phyloP scores from a whole-genome alignment of 2,329 filamentous ascomycete species.

The Chrysosphaeria jannelii region DNA sequence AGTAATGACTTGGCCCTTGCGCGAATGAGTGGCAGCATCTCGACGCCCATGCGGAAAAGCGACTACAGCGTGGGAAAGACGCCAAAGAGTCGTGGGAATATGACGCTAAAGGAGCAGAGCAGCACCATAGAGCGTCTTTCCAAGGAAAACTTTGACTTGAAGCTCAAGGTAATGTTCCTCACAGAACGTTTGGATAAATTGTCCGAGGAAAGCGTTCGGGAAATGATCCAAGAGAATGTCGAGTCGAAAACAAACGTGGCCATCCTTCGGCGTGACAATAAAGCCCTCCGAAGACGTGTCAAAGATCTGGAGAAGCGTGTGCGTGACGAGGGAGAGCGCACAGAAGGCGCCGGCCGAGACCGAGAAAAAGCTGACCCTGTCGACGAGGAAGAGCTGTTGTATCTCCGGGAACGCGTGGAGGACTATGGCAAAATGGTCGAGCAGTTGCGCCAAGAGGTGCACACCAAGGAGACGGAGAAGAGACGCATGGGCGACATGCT shows the following conservation, averaged over 20 bases:
- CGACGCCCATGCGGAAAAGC: conserved; percentile 22
- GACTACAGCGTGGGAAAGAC: conserved; percentile 15
- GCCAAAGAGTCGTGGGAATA: conserved; percentile 18
- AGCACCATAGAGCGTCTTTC: conserved; percentile 87
- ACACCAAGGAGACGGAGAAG: conserved; percentile 61
- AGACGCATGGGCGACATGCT: conserved; percentile 61
- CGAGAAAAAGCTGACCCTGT: too few relatives aligned
- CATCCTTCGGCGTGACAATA: conserved; percentile 73
- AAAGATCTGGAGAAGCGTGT: conserved; percentile 67
- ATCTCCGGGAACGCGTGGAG: conserved; percentile 60
- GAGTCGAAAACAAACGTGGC: conserved; percentile 76
- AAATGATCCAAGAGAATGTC: conserved; percentile 94
- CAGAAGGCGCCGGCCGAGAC: conserved; percentile 29
- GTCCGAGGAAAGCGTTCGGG: conserved; percentile 86
- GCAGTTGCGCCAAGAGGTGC: conserved; percentile 43
- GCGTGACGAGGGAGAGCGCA: conserved; percentile 26
- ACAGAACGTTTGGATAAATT: conserved; percentile 78
- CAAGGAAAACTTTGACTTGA: conserved; percentile 94
- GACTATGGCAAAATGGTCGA: conserved; percentile 64
- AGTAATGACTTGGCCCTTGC: too few relatives aligned
- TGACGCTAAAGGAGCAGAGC: conserved; percentile 91
- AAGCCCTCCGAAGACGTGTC: conserved; percentile 47
- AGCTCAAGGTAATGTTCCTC: conserved; percentile 91
- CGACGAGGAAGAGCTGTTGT: conserved; percentile 72
- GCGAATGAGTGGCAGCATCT: conserved; percentile 36